Evolutionary conservation across 371 early-diverging fungal species (phyloP).

Genomic region (Mucor plumbeus): DNA sequence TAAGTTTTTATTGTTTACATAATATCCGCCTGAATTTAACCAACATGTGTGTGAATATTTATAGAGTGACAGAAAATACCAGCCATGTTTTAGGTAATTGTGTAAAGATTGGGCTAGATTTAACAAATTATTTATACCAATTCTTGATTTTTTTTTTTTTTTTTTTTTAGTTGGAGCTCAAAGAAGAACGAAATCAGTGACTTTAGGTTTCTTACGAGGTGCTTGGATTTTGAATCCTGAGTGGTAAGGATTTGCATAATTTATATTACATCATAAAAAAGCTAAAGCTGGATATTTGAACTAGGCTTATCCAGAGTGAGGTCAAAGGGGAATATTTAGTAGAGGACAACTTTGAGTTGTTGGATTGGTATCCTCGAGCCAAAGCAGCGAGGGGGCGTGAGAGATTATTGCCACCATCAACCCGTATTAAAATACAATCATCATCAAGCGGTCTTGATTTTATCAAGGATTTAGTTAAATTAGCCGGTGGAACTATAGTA

Average conservation of each 20-base stretch:
- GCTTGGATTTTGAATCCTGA: constrained; percentile 24
- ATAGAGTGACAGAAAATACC: constrained; percentile 28
- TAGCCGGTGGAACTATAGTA: constrained; percentile 17
- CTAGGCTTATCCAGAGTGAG: constrained; percentile 15
- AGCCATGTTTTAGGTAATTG: constrained; percentile 24
- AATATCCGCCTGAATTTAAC: background rate
- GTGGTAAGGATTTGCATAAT: constrained; percentile 22
- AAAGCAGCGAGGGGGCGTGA: background rate
- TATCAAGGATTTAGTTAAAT: constrained; percentile 10
- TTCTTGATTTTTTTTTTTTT: background rate
- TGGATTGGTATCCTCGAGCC: constrained; percentile 18
- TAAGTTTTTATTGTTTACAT: constrained; percentile 15
- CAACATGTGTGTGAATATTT: background rate
- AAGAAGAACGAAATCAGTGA: constrained; percentile 23
- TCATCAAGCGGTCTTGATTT: background rate
- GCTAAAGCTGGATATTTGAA: background rate
- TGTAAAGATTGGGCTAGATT: background rate
- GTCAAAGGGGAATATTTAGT: background rate
- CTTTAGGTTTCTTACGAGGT: constrained; percentile 20
- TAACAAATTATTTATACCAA: background rate
- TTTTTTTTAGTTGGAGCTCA: constrained; percentile 20
- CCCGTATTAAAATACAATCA: constrained; percentile 12
- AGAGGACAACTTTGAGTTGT: constrained; percentile 18
- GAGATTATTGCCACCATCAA: constrained; percentile 13
- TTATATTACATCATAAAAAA: background rate